Evolutionary conservation across 768 basidiomycete genomes (phyloP), one percentile per base, ranked within the genome.

Genomic region (Chalciporus chontae): DNA sequence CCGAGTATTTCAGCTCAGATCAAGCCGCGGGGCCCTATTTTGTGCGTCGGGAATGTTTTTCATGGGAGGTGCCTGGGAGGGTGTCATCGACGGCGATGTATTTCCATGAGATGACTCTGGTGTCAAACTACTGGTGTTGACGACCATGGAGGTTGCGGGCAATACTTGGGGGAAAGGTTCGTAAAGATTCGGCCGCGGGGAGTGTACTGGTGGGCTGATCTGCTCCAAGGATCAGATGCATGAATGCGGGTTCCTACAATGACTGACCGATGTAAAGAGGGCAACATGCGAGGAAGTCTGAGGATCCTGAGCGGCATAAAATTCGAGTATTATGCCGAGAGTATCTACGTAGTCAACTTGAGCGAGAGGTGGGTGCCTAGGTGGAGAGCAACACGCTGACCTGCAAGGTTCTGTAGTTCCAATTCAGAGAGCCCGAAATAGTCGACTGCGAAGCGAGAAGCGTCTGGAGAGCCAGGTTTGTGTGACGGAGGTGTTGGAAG

Each of bases 401-500:
- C 87, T 69, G 83, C 76, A 38, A 89, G 76, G 42, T 72, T 69
- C 17, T 65, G 65, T 36, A 87, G 69, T 57, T 90, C 84, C 27
- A 68, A 58, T 50, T 84, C 80, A 46, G 71, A 77, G 51, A 91
- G 77, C 11, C 76, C 75, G 60, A 85, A 87, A 60, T 82, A 74
- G 54, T 87, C 83, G 39, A 88, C 70, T 8, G 79, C 84, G 60
- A 81, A 81, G 51, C 86, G 77, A 36, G 80, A 77, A 17, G 80
- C 79, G 59, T 87, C 84, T 43, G 87, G 85, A 32, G 84, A 86
- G 32, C 80, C 73, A 15, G 85, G 79, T 56, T 88, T 84, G 58
- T 88, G 80, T 19, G 87, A 83, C 19, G 89, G 89, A 29, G 89
- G 89, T 6, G 87, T 90, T 43, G 86, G 89, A 54, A 91, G 75